Evolutionary conservation across 2,329 filamentous ascomycete species (phyloP).

Genomic region (Grosmannia serpens): DNA sequence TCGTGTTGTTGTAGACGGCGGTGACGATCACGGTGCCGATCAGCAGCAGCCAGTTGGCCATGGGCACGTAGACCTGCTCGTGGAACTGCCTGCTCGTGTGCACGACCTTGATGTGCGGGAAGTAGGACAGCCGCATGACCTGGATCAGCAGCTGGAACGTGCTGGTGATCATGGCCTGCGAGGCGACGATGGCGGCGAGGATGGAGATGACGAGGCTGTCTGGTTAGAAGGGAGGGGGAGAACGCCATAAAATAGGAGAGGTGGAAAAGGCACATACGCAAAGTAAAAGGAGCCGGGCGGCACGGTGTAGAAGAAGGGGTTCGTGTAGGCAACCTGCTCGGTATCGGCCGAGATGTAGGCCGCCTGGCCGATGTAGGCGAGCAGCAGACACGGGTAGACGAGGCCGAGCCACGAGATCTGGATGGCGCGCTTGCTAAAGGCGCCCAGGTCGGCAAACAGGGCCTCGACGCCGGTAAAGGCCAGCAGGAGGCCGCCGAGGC

Average conservation of each 20-base stretch:
- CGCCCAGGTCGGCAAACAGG: conserved; percentile 66
- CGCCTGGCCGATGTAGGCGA: conserved; percentile 63
- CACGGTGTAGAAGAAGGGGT: conserved; percentile 63
- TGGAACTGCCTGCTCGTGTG: conserved; percentile 61
- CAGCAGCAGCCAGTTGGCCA: conserved; percentile 69
- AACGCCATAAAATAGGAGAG: no score
- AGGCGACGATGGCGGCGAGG: conserved; percentile 61
- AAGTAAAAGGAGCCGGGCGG: conserved; percentile 57
- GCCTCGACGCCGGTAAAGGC: conserved; percentile 72
- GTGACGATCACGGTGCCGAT: conserved; percentile 64
- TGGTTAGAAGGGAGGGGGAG: not conserved
- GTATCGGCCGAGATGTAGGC: conserved; percentile 53
- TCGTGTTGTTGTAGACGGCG: conserved; percentile 62
- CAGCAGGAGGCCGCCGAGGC: conserved; percentile 59
- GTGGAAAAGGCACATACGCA: conserved; percentile 18
- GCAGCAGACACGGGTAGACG: conserved; percentile 53
- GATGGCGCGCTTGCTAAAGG: conserved; percentile 58
- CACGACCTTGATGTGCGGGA: conserved; percentile 62
- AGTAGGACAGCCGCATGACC: conserved; percentile 60
- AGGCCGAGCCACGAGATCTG: conserved; percentile 62
- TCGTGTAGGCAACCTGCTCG: conserved; percentile 46
- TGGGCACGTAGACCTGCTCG: conserved; percentile 65
- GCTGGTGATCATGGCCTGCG: conserved; percentile 67
- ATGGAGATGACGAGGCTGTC: conserved; percentile 50
- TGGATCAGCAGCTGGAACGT: conserved; percentile 60